Evolutionary conservation across 257 asterid species (phyloP).

Genomic region (Petunia secreta): DNA sequence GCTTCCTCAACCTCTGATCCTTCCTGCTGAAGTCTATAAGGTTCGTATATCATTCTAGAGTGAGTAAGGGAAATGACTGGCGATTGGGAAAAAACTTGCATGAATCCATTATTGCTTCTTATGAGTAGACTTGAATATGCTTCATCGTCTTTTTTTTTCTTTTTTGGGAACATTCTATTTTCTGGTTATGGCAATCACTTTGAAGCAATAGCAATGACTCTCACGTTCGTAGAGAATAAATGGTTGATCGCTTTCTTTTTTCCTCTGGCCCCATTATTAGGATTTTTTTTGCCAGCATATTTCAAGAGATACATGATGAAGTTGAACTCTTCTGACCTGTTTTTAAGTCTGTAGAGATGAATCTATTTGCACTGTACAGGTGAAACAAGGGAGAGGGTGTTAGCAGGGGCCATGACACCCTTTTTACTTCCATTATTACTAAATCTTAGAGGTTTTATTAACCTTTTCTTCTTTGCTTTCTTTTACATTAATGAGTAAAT

Average conservation of each 20-base stretch:
- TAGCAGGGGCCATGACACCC: background rate
- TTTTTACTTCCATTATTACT: background rate
- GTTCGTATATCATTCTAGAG: conserved; percentile 36
- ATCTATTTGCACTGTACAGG: background rate
- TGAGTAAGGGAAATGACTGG: too few relatives aligned
- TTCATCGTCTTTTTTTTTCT: background rate
- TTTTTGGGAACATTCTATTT: background rate
- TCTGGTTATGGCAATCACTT: background rate
- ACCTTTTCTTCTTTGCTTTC: background rate
- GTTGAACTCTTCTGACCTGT: background rate
- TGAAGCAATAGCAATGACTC: background rate
- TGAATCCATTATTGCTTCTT: conserved; percentile 6
- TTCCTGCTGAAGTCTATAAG: conserved; percentile 96
- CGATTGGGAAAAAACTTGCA: too few relatives aligned
- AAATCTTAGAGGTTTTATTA: background rate
- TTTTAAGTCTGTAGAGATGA: background rate
- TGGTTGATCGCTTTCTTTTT: background rate
- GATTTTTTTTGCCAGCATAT: background rate
- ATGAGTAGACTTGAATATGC: background rate
- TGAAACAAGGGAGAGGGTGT: background rate
- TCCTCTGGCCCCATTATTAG: background rate
- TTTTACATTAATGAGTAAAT: background rate
- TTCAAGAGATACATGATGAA: conserved; percentile 2
- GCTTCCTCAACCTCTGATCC: conserved; percentile 94
- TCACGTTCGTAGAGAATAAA: background rate